A percentile compares a stretch with the other conserved stretches of the same genome.
phyloP scores from a whole-genome alignment of 768 basidiomycete species.

The Lentinula edodes region DNA sequence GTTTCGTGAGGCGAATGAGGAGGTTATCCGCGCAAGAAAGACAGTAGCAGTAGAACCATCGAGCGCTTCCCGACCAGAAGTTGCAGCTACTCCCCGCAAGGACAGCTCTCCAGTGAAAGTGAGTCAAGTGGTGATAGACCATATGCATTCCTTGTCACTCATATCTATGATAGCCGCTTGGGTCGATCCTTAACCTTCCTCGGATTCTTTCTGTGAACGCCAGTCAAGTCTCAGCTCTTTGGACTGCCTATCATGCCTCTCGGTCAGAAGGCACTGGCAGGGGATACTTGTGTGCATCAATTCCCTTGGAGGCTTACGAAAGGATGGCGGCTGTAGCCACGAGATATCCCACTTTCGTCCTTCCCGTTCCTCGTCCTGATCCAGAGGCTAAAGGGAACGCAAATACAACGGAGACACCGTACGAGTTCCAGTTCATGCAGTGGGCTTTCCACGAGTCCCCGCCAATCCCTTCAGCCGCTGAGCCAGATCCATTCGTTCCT shows the following conservation, averaged over 20 bases:
- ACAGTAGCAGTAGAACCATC: slow-evolving; percentile 9
- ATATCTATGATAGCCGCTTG: slow-evolving; percentile 56
- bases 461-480: slow-evolving; percentile 42
- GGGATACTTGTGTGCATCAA: slow-evolving; percentile 78
- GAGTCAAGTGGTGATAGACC: slow-evolving; percentile 9
- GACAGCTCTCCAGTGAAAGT: slow-evolving; percentile 70
- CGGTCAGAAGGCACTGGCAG: slow-evolving; percentile 77
- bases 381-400: slow-evolving; percentile 26
- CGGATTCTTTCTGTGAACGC: slow-evolving; percentile 59
- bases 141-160: neutral
- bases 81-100: slow-evolving; percentile 31
- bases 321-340: slow-evolving; percentile 60
- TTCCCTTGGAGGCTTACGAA: slow-evolving; percentile 68
- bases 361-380: slow-evolving; percentile 65
- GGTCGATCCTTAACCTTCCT: slow-evolving; percentile 72
- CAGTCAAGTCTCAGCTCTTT: slow-evolving; percentile 73
- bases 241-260: slow-evolving; percentile 85
- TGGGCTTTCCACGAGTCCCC: slow-evolving; percentile 85
- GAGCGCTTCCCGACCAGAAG: slow-evolving; percentile 4
- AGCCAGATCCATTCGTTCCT: slow-evolving; percentile 39
- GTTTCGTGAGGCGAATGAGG: slow-evolving; percentile 12
- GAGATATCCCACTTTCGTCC: slow-evolving; percentile 72
- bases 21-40: neutral
- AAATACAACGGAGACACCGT: slow-evolving; percentile 34
- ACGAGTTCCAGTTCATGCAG: slow-evolving; percentile 83